Conservation (phyloP, 139 green algal species). For the Trebouxia sp. region DNA sequence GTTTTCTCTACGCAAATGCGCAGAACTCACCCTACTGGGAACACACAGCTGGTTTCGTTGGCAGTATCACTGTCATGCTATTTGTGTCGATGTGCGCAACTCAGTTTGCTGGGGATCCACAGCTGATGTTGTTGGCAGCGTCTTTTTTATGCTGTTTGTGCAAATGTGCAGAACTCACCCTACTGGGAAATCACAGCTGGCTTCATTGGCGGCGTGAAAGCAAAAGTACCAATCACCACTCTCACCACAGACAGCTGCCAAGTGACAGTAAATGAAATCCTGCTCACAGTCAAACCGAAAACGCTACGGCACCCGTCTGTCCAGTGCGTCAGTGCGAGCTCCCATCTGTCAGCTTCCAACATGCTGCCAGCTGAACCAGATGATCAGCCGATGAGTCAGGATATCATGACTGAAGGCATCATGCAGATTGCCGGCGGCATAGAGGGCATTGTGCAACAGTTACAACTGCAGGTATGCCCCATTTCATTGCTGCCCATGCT, state of each 20-base stretch:
- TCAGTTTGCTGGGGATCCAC: too few species aligned
- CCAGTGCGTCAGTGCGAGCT: neutral
- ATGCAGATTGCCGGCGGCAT: slow-evolving; percentile 60
- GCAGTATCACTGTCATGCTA: too few species aligned
- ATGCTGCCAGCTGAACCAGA: neutral
- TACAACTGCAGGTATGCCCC: slow-evolving; percentile 39
- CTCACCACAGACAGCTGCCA: slow-evolving; percentile 37
- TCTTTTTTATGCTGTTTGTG: too few species aligned
- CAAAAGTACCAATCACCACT: slow-evolving; percentile 49
- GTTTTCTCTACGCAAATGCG: too few species aligned
- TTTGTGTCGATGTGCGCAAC: too few species aligned
- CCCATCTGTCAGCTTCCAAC: neutral
- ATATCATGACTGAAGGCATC: slow-evolving; percentile 53
- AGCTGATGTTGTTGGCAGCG: too few species aligned
- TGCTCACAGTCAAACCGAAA: slow-evolving; percentile 53
- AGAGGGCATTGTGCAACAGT: slow-evolving; percentile 63
- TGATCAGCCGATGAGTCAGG: neutral
- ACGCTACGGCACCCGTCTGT: neutral
- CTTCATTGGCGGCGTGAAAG: slow-evolving; percentile 56
- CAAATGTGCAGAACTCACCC: slow-evolving; percentile 2
- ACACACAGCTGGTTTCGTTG: too few species aligned
- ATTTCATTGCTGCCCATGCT: neutral
- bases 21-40: too few species aligned
- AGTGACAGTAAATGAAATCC: slow-evolving; percentile 55
- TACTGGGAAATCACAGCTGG: slow-evolving; percentile 60